Percentiles rank a stretch among this genome's conserved stretches.
Evolutionary conservation across 2,329 filamentous ascomycete species (phyloP).

Genomic region (Huntiella moniliformis): DNA sequence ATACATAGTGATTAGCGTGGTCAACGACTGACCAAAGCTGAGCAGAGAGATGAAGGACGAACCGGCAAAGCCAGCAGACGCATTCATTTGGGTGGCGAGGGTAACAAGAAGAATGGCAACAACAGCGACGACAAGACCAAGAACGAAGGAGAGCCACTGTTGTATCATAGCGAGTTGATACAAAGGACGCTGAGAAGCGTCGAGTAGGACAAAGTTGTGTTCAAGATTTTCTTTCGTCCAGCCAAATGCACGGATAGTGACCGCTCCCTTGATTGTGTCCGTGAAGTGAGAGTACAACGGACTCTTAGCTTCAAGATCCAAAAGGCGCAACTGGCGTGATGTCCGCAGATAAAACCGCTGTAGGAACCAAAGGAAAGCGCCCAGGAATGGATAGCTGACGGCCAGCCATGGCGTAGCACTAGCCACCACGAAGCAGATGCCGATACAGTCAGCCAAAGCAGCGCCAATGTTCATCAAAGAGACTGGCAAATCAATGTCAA

Average conservation of each 20-base stretch:
- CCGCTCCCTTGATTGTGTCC: conserved; percentile 35
- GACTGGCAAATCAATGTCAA: conserved; percentile 23
- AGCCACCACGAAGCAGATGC: conserved; percentile 29
- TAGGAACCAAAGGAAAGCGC: conserved; percentile 27
- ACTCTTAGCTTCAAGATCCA: conserved; percentile 43
- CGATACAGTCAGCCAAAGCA: conserved; percentile 17
- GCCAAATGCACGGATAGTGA: conserved; percentile 37
- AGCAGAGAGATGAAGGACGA: conserved; percentile 23
- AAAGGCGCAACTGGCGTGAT: conserved; percentile 37
- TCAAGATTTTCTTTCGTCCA: conserved; percentile 28
- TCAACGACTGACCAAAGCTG: conserved; percentile 18
- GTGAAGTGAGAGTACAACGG: conserved; percentile 37
- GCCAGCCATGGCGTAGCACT: conserved; percentile 25
- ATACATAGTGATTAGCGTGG: conserved; percentile 18
- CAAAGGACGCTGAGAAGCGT: conserved; percentile 35
- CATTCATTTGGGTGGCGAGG: conserved; percentile 26
- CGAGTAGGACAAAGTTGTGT: conserved; percentile 28
- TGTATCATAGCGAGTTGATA: conserved; percentile 40
- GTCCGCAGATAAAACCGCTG: conserved; percentile 42
- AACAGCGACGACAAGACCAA: conserved; percentile 32
- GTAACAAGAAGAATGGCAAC: conserved; percentile 24
- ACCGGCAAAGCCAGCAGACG: conserved; percentile 22
- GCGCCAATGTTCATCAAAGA: conserved; percentile 18
- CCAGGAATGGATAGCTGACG: conserved; percentile 30
- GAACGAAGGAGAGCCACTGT: conserved; percentile 33